Base-by-base conservation (phyloP, 192 early-diverging fungal genomes). In the Coemansia reversa region DNA sequence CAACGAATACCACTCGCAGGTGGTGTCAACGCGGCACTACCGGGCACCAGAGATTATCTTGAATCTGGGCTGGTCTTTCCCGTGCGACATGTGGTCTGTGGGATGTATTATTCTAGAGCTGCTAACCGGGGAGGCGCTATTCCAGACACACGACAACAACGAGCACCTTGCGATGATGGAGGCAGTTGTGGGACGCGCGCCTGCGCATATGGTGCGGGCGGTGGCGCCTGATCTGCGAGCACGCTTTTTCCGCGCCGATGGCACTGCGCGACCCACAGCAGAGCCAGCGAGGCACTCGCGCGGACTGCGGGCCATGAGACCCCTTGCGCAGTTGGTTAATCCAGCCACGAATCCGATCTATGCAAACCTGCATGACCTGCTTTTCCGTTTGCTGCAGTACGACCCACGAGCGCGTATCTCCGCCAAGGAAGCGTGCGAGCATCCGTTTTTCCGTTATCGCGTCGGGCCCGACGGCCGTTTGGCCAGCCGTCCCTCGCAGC, bases 151-250 rank as follows among this genome's bases (percentile, higher is more conserved):
- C 62, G 95, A 98, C 71, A 92, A 97, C 83, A 74, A 94, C 60
- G 96, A 98, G 70, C 96, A 98, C 75, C 75, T 98, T 63, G 92
- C 91, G 12, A 93, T 98, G 93, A 98, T 98, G 94, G 89, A 98
- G 71, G 74, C 82, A 0, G 89, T 95, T 0, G 78, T 97, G 20
- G 96, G 96, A 4, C 74, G 71, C 29, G 84, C 95, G 25, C 93
- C 95, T 1, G 69, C 79, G 0, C 70, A 84, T 51, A 84, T 94
- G 35, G 81, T 90, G 12, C 78, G 81, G 20, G 60, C 71, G 16
- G 79, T 86, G 1, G 50, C 72, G 19, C 61, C 56, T 8, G 71
- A 71, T 32, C 56, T 74, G 60, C 77, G 72, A 27, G 47, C 59
- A 23, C 63, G 68, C 62, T 83, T 81, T 59, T 78, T 73, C 72